Percentiles rank a stretch among this genome's conserved stretches.
phyloP scores from a whole-genome alignment of 1,139 yeast species.

The Candida tetrigidarum region DNA sequence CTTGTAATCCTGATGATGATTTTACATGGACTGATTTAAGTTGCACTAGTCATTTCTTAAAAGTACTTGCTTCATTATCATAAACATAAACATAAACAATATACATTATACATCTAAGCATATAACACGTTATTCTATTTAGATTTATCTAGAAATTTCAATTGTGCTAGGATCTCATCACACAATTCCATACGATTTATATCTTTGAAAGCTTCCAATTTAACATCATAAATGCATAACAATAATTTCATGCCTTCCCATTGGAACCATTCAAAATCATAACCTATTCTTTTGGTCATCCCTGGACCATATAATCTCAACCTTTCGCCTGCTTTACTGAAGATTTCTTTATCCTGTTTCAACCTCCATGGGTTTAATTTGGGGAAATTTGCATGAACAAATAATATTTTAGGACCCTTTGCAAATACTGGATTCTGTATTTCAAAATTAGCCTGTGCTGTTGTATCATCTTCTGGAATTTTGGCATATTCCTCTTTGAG shows the following conservation, averaged over 20 bases:
- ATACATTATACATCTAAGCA: neutral
- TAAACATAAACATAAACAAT: constrained; percentile 18
- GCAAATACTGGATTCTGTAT: constrained; percentile 22
- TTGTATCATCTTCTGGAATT: constrained; percentile 15
- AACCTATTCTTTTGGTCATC: constrained; percentile 52
- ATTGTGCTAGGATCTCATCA: constrained; percentile 50
- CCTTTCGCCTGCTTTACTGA: constrained; percentile 46
- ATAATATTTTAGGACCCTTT: constrained; percentile 47
- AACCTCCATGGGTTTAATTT: constrained; percentile 64
- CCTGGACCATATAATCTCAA: constrained; percentile 59
- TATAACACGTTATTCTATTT: constrained; percentile 8
- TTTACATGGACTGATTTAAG: constrained; percentile 31
- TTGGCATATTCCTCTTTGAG: constrained; percentile 10
- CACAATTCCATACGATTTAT: constrained; percentile 50
- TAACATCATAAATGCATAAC: constrained; percentile 56
- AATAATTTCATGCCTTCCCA: constrained; percentile 64
- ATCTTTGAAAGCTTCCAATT: constrained; percentile 48
- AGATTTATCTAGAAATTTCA: constrained; percentile 42
- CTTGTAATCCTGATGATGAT: constrained; percentile 38
- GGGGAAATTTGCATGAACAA: constrained; percentile 70
- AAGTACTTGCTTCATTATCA: constrained; percentile 15
- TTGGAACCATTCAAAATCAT: constrained; percentile 63
- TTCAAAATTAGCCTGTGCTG: constrained; percentile 11
- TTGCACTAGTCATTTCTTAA: constrained; percentile 33
- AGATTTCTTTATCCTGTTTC: constrained; percentile 42